Evolutionary conservation across 2,329 filamentous ascomycete genomes (phyloP).

Genomic region (Xylaria sp.): DNA sequence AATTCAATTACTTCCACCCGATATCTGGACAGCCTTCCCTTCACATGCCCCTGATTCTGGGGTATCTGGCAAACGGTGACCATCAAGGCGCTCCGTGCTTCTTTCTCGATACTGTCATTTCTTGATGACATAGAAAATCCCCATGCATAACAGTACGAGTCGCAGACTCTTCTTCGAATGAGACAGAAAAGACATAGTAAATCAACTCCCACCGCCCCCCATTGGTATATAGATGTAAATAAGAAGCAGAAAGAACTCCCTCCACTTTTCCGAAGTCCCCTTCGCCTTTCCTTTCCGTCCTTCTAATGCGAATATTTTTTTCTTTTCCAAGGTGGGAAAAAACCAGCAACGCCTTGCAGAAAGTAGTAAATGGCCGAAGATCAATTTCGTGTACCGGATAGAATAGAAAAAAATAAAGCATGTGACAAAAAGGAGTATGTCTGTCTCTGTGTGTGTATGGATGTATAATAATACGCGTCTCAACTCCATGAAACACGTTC

Average conservation of each 20-base stretch:
- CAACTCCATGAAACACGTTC: no score
- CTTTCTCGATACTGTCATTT: neutral
- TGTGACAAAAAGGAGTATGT: neutral
- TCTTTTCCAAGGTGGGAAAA: neutral
- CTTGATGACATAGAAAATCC: conserved; percentile 6
- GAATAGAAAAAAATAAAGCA: neutral
- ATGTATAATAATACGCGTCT: no score
- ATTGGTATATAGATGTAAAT: conserved; percentile 20
- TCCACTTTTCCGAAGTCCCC: neutral
- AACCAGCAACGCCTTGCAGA: conserved; percentile 12
- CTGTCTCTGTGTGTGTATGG: neutral
- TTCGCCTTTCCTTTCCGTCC: neutral
- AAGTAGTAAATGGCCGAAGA: no score
- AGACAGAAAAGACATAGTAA: no score
- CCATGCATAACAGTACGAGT: conserved; percentile 21
- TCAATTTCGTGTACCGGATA: neutral
- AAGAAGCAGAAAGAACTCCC: neutral
- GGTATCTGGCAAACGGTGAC: conserved; percentile 11
- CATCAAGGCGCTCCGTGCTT: conserved; percentile 25
- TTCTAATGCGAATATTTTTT: neutral
- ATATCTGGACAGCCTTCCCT: neutral
- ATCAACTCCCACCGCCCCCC: conserved; percentile 1
- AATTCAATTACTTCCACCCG: neutral
- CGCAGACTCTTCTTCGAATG: conserved; percentile 26
- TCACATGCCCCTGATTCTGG: neutral